Percentiles rank a stretch among this genome's conserved stretches.
Evolutionary conservation across 2,329 filamentous ascomycete species (phyloP).

Genomic region (Botrytis cinerea): DNA sequence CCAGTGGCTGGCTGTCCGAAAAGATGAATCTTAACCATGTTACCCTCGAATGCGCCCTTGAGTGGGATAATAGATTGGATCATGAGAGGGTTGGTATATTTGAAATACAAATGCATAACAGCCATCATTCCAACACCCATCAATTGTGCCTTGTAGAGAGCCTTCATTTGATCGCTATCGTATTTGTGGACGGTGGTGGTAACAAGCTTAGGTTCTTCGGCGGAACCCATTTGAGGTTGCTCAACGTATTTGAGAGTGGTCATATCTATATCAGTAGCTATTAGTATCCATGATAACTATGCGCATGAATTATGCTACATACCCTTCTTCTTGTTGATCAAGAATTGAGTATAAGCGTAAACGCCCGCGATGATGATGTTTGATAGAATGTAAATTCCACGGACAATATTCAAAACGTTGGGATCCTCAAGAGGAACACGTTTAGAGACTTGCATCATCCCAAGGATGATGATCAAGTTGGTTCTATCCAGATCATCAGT

Average conservation of each 20-base stretch:
- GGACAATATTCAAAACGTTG: constrained; percentile 64
- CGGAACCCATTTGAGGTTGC: constrained; percentile 87
- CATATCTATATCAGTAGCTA: constrained; percentile 65
- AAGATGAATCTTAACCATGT: constrained; percentile 93
- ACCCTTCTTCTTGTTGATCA: constrained; percentile 99
- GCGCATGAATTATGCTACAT: constrained; percentile 42
- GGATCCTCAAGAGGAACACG: constrained; percentile 91
- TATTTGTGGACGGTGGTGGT: constrained; percentile 97
- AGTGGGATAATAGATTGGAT: constrained; percentile 98
- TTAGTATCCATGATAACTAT: neutral
- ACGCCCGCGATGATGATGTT: constrained; percentile 82
- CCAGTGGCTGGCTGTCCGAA: constrained; percentile 83
- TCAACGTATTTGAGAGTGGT: constrained; percentile 99
- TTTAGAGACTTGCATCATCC: constrained; percentile 98
- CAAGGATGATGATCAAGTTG: constrained; percentile 91
- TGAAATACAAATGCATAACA: constrained; percentile 98
- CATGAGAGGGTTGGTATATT: constrained; percentile 98
- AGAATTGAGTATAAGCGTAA: constrained; percentile 80
- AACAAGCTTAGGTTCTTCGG: constrained; percentile 92
- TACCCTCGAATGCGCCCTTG: constrained; percentile 93
- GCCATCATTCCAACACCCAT: constrained; percentile 98
- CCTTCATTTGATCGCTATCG: constrained; percentile 82
- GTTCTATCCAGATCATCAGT: constrained; percentile 57
- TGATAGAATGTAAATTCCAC: constrained; percentile 60
- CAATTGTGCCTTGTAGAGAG: constrained; percentile 83